Base-by-base conservation (phyloP, 1,284 basidiomycete genomes). In the Fomitopsis betulina region DNA sequence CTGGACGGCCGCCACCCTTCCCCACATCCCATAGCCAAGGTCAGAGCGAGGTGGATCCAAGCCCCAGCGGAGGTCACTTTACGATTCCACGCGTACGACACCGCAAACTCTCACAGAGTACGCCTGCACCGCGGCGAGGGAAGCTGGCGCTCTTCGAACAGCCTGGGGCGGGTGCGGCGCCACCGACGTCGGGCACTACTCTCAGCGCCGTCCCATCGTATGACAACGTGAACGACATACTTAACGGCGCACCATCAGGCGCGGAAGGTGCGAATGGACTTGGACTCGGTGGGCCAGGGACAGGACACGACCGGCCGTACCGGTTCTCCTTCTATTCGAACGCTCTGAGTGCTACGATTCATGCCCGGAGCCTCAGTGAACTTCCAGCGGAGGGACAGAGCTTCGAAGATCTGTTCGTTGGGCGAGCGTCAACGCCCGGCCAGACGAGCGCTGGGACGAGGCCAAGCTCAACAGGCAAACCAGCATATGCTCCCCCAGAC, bases 271-370 rank as follows among this genome's bases (percentile, higher is more conserved):
- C 25, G n/a, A 45, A 54, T 9, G 53, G 57, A 25, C 23, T 53
- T 9, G 53, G 57, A 25, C 23, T 53, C 3, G 61, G 63, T 10
- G 62, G 62, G 10, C 61, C 61, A 13, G 63, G 65, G 7, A 65
- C 67, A 2, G 89, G 90, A 0, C 89, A 95, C 69, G 93, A 95
- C 67, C 79, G 93, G 69, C 96, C 96, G 7, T 99, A 98, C 70
- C 85, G 97, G 35, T 99, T 99, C 76, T 98, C 96, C 0, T 99
- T 99, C 77, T 99, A 99, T 75, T 98, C 94, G 17, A 99, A 98
- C 69, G 83, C 91, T 1, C 79, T 98, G 51, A 87, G 91, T 2
- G 90, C 93, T 0, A 98, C 96, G 1, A 98, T 99, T 53, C 97
- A 99, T 73, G 93, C 97, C 0, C 83, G 95, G 10, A 95, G 90